Conservation (phyloP, 148 eudicot genomes). For the Salicornia ramosissima region DNA sequence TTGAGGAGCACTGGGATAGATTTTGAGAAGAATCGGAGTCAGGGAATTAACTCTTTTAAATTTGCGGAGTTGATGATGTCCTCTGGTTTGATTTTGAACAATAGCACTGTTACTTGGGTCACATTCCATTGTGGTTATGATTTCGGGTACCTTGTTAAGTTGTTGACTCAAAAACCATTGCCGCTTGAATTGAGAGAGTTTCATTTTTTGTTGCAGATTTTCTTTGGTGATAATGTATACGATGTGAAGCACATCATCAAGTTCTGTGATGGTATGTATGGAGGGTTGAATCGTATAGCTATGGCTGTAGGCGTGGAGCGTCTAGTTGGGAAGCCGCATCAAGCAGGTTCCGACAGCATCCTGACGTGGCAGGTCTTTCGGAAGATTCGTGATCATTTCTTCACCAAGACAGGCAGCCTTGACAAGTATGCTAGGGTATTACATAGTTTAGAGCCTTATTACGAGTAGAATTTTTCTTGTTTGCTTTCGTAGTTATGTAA, state of each 20-base stretch:
- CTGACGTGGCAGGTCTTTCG: conserved; percentile 57
- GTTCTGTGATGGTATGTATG: conserved; percentile 47
- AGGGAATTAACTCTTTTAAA: conserved; percentile 37
- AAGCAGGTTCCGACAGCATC: conserved; percentile 78
- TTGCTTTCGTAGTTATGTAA: conserved; percentile 10
- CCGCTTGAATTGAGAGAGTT: conserved; percentile 40
- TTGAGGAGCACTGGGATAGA: conserved; percentile 36
- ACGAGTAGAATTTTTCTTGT: conserved; percentile 7
- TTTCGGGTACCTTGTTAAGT: conserved; percentile 54
- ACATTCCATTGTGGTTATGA: conserved; percentile 65
- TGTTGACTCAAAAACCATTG: conserved; percentile 33
- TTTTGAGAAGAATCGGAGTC: conserved; percentile 26
- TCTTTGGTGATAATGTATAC: conserved; percentile 48
- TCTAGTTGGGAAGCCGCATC: conserved; percentile 52
- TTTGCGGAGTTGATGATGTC: conserved; percentile 59
- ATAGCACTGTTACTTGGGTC: conserved; percentile 37
- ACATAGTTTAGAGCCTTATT: conserved; percentile 49
- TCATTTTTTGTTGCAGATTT: conserved; percentile 26
- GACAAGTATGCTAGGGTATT: conserved; percentile 41
- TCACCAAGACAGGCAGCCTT: conserved; percentile 23
- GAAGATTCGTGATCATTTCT: conserved; percentile 33
- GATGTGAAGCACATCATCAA: conserved; percentile 63
- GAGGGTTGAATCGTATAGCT: conserved; percentile 59
- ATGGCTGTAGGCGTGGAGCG: conserved; percentile 32
- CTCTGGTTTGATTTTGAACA: conserved; percentile 60